Base-by-base conservation (phyloP, 805 yeast species). In the Clavispora asparagi region DNA sequence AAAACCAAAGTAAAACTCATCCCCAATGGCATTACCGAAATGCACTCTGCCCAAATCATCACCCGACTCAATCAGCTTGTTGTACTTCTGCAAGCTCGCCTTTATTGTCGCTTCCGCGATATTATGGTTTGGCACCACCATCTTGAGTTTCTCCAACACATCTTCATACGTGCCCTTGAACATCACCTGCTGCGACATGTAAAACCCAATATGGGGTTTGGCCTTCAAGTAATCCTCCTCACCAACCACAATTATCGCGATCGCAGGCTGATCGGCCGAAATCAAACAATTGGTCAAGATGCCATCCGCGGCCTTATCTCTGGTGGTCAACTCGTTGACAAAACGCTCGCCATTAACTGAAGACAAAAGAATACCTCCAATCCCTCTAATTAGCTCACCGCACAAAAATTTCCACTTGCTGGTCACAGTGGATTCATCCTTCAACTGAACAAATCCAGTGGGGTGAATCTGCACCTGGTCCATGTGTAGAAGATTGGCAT, bases 401-500 rank as follows among this genome's bases (percentile, higher is more conserved):
- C 83, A 82, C 13, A 81, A 59, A 51, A 80, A 73, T 58, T 79
- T 79, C 76, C 76, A 74, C 44, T 67, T 69, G 43, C 61, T 68
- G 6, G 56, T 54, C 23, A 65, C 67, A 33, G 74, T 69, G 16
- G 59, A 60, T 11, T 70, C 69, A 43, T 76, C 54, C 25, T 41
- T 44, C 30, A 52, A 30, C 41, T 59, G 76, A 31, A 80, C 64
- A 58, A 79, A 79, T 2, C 85, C 85, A 2, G 85, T 81, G 37
- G 85, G 85, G 56, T 81, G 85, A 10, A 81, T 70, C 60, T 81
- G 86, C 17, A 81, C 63, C 53, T 79, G 75, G 40, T 77, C 77
- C 83, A 80, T 79, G 54, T 79, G 79, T 13, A 78, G 69, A 49
- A 79, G 61, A 8, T 70, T 64, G 7, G 79, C 84, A 35, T 76